Evolutionary conservation across 768 basidiomycete species (phyloP), one percentile per base, ranked within the genome.

Genomic region (Podaxis sp.): DNA sequence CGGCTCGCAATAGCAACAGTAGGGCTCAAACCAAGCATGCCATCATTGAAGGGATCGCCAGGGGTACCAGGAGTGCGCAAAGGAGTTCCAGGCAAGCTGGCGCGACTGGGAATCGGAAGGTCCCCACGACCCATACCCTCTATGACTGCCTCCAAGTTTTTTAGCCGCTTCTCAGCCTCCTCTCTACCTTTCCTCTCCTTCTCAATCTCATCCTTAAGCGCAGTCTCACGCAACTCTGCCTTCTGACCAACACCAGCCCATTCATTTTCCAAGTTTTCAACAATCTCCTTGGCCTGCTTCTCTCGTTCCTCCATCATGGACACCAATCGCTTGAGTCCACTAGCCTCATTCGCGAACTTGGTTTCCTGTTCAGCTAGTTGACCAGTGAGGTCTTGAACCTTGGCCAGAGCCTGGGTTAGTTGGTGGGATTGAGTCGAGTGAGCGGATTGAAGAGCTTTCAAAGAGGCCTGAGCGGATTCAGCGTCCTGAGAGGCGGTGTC

Each of bases 291-390:
- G 21, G 91, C 85, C 63, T 95, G 90, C 55, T 87, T 85, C 70
- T 95, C 93, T 38, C 95, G 82, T 59, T 89, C 89, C 70, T 98
- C 93, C 79, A 97, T 87, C 78, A 95, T 84, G 5, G 82, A 76
- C 10, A 95, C 88, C 16, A 97, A 78, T 32, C 93, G 81, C 61
- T 84, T 83, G 65, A 95, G 74, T 11, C 86, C 84, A 42, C 81
- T 85, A 1, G 87, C 86, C 70, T 98, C 95, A 60, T 81, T 83
- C 0, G 88, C 80, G 70, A 92, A 95, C 1, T 86, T 86, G 0
- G 88, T 86, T 66, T 96, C 93, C 66, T 92, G 89, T 66, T 92
- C 91, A 2, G 91, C 93, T 11, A 95, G 77, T 63, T 88, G 87
- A 4, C 88, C 85, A 37, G 85, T 86, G 40, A 95, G 79, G 59